Base-by-base conservation (phyloP, 2,329 filamentous ascomycete species). In the Dothideomycetes sp. region DNA sequence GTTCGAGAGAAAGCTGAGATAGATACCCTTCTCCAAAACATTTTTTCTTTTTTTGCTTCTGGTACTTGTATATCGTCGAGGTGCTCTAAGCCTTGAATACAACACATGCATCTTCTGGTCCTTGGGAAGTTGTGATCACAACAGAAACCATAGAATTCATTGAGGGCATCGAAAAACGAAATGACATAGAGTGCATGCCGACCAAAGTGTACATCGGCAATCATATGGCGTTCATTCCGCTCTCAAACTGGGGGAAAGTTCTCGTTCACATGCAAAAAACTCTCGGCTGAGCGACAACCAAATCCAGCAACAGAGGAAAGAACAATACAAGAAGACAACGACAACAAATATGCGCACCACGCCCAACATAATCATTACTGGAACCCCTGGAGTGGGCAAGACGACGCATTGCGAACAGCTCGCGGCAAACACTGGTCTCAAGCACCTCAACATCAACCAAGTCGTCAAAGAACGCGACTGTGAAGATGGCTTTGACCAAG, bases 321-420 rank as follows among this genome's bases (percentile, higher is more conserved):
- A 20, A 33, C 18, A 28, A 7, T 28, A 28, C 12, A 22, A 23
- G 2, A 40, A 12, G 10, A 10, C 9, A 30, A 31, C 12, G 22
- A 29, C 32, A 19, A 47, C 30, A 15, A 64, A 64, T 59, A 55
- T 60, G 45, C 63, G 67, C 43, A 60, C 59, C 43, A 57, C 59
- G 47, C 91, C 91, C 20, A 98, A 96, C 62, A 86, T 98, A 55
- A 82, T 98, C 51, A 73, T 98, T 50, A 96, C 91, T 28, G 91
- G 91, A 49, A 98, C 91, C 15, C 91, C 91, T 0, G 91, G 91
- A 41, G 86, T 93, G 19, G 91, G 91, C 56, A 98, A 98, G 68
- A 94, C 88, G 13, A 93, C 84, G 6, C 88, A 94, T 61, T 85
- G 84, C 58, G 84, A 94, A 61, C 72, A 78, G 53, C 68, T 98